Evolutionary conservation across 306 rosid species (phyloP).

Genomic region (Gastrolobium bilobum): DNA sequence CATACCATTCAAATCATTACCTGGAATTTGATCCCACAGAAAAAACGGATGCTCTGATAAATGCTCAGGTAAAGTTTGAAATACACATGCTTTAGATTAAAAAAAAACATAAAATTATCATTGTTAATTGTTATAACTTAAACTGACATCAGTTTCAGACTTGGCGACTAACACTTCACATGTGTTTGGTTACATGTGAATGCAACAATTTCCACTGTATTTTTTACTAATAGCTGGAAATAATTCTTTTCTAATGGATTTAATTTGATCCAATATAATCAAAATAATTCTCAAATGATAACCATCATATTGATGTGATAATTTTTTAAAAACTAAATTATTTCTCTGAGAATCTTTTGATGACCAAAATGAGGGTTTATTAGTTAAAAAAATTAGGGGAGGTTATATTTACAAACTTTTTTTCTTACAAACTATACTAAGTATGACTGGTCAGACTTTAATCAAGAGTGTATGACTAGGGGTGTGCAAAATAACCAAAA

Average conservation of each 20-base stretch:
- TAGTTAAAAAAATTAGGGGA: neutral
- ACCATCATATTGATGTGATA: neutral
- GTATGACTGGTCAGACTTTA: no score
- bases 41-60: constrained; percentile 33
- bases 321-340: neutral
- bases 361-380: neutral
- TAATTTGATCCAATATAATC: neutral
- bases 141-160: neutral
- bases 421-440: no score
- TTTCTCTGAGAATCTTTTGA: neutral
- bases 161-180: neutral
- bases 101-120: constrained; percentile 12
- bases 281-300: neutral
- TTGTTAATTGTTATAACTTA: neutral
- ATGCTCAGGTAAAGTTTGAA: constrained; percentile 57
- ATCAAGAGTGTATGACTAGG: no score
- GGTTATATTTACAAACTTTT: no score
- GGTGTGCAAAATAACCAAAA: no score
- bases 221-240: neutral
- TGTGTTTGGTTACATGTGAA: neutral
- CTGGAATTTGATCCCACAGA: constrained; percentile 48
- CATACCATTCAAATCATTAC: constrained; percentile 43
- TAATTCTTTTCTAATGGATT: constrained; percentile 13
- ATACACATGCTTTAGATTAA: constrained; percentile 25
- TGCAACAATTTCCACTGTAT: no score